These are phyloP conservation scores for Boletus tomentosulus DNA, from an alignment of 768 basidiomycete species.

Conservation along the genomic window DNA sequence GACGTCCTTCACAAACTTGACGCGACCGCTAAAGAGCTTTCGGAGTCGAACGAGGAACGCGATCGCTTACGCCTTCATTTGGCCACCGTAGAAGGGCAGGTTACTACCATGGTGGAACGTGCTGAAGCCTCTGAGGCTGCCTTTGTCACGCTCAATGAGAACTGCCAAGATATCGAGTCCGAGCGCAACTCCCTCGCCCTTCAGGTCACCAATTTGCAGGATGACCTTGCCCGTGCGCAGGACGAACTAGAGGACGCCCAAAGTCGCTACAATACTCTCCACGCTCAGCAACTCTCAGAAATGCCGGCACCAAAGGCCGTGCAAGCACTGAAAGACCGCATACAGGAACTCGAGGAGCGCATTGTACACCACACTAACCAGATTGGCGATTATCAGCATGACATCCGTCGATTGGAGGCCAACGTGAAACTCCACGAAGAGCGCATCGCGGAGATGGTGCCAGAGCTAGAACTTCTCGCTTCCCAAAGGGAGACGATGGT, in stretches of 20 bases:
- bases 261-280: conserved; percentile 55
- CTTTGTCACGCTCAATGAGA: conserved; percentile 41
- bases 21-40: conserved; percentile 31
- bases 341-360: conserved; percentile 64
- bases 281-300: conserved; percentile 60
- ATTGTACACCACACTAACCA: conserved; percentile 66
- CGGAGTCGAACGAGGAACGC: conserved; percentile 28
- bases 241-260: conserved; percentile 55
- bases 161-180: conserved; percentile 55
- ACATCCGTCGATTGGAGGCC: conserved; percentile 70
- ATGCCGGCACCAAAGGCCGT: conserved; percentile 58
- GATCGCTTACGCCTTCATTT: conserved; percentile 24
- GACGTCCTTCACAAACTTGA: conserved; percentile 30
- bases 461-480: conserved; percentile 60
- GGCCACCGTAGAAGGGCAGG: conserved; percentile 35
- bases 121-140: conserved; percentile 31
- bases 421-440: conserved; percentile 76
- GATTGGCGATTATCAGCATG: conserved; percentile 75
- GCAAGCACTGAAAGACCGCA: conserved; percentile 54
- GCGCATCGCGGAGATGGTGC: conserved; percentile 61
- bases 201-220: conserved; percentile 58
- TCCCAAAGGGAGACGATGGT: conserved; percentile 78
- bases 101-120: conserved; percentile 30
- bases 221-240: conserved; percentile 51
- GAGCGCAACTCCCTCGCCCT: conserved; percentile 64